Conservation (phyloP, 768 basidiomycete species). For the Hemileccinum impolitum region DNA sequence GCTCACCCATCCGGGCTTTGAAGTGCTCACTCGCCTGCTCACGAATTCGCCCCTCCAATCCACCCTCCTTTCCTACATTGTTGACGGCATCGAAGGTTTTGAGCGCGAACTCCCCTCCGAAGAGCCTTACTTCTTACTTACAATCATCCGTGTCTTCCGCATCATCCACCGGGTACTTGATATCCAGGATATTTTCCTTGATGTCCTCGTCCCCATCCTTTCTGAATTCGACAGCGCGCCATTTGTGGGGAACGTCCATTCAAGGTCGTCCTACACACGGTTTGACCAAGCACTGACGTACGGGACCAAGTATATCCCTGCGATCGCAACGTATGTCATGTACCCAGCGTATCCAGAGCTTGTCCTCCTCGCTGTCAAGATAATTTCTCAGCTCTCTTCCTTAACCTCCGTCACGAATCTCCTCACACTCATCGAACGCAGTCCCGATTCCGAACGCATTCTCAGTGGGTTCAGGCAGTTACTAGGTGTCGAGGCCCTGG, state of each 20-base stretch:
- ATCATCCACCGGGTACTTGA: conserved; percentile 80
- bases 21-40: conserved; percentile 76
- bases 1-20: conserved; percentile 82
- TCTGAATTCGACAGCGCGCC: conserved; percentile 58
- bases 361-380: conserved; percentile 73
- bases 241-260: conserved; percentile 51
- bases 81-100: conserved; percentile 76
- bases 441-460: conserved; percentile 82
- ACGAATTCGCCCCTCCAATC: conserved; percentile 69
- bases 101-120: conserved; percentile 67
- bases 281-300: conserved; percentile 76
- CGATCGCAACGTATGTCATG: conserved; percentile 74
- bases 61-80: conserved; percentile 73
- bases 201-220: conserved; percentile 78
- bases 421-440: conserved; percentile 74
- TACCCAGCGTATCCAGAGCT: conserved; percentile 72
- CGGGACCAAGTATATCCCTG: conserved; percentile 67
- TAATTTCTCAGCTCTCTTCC: conserved; percentile 62
- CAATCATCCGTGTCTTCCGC: conserved; percentile 76
- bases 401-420: conserved; percentile 70
- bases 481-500: conserved; percentile 57
- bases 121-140: conserved; percentile 66
- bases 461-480: conserved; percentile 71
- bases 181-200: conserved; percentile 85
- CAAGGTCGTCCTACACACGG: conserved; percentile 66